Evolutionary conservation across 257 asterid genomes (phyloP), one percentile per base, ranked within the genome.

Genomic region (Solanum dulcamara): DNA sequence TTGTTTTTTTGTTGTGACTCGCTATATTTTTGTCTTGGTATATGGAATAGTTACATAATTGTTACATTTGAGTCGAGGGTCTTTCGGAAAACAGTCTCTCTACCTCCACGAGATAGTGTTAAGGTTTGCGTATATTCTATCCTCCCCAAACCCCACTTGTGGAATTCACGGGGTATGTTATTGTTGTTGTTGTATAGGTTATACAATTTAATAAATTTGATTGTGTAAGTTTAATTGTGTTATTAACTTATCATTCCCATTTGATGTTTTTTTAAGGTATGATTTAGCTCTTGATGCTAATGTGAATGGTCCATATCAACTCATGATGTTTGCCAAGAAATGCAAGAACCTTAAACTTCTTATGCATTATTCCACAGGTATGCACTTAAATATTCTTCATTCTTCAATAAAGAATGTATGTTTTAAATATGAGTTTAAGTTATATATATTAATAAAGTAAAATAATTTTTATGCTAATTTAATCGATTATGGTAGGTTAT

Each of bases 341-440:
- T 92, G 96, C 94, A 85, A 83, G 46, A 90, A 90, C 10, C 87
- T 91, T 37, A 84, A 88, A 72, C 91, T 92, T 62, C 85, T 91
- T 35, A 46, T 77, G 60, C 83, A 77, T 46, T 77, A 77, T 46
- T 77, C 83, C 40, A 8, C 83, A 2, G 83, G 83, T 77, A 4
- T 7, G 26, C 6, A 59, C 40, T 40, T 24, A 3, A 71, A 59
- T 71, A 71, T 22, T 37, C 18, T 71, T 71, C 20, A 71, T 22
- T 37, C 18, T 71, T 71, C 20, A 24, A 30, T 57, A 59, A 4
- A 59, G 26, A 10, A 57, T 0, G 8, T 22, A 55, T 57, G 59
- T 53, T 53, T 9, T 57, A 2, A 51, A 3, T 38, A 22, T 9
- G 59, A 51, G 8, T 60, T 13, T 60, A 60, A 26, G 38, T 62